phyloP scores from a whole-genome alignment of 805 yeast genomes.

The Sungouiella thailandica region DNA sequence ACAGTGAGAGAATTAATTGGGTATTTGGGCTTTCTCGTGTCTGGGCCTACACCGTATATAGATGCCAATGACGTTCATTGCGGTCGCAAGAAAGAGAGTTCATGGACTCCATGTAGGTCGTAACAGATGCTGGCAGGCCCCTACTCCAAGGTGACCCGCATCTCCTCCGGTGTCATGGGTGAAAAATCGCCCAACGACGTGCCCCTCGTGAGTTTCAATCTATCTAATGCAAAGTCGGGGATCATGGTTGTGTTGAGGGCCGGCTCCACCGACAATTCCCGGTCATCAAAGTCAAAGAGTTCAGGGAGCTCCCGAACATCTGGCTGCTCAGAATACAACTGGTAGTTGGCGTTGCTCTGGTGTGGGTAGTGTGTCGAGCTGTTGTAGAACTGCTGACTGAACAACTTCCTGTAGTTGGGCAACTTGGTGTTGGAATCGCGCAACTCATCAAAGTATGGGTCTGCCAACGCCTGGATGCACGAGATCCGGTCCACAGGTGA shows the following conservation, averaged over 20 bases:
- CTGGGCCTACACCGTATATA: no score
- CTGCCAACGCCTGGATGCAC: slow-evolving; percentile 49
- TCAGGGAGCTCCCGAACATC: slow-evolving; percentile 43
- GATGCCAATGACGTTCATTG: no score
- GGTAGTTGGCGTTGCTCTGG: slow-evolving; percentile 40
- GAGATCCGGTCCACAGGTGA: slow-evolving; percentile 62
- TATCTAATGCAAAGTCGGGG: slow-evolving; percentile 34
- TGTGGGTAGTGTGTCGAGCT: slow-evolving; percentile 17
- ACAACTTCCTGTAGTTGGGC: slow-evolving; percentile 41
- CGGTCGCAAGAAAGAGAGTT: no score
- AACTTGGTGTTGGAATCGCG: slow-evolving; percentile 33
- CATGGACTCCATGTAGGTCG: background rate
- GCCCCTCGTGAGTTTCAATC: slow-evolving; percentile 23
- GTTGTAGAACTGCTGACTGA: slow-evolving; percentile 32
- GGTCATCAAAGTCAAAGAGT: slow-evolving; percentile 46
- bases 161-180: slow-evolving; percentile 27
- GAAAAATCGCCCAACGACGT: slow-evolving; percentile 29
- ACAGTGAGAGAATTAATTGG: background rate
- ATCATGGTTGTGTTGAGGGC: slow-evolving; percentile 34
- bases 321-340: slow-evolving; percentile 34
- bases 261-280: slow-evolving; percentile 47
- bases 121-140: no score
- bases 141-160: slow-evolving; percentile 31
- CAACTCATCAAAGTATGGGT: slow-evolving; percentile 53
- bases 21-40: no score